phyloP scores from a whole-genome alignment of 2,329 filamentous ascomycete genomes.

The Sphaerulina musiva region DNA sequence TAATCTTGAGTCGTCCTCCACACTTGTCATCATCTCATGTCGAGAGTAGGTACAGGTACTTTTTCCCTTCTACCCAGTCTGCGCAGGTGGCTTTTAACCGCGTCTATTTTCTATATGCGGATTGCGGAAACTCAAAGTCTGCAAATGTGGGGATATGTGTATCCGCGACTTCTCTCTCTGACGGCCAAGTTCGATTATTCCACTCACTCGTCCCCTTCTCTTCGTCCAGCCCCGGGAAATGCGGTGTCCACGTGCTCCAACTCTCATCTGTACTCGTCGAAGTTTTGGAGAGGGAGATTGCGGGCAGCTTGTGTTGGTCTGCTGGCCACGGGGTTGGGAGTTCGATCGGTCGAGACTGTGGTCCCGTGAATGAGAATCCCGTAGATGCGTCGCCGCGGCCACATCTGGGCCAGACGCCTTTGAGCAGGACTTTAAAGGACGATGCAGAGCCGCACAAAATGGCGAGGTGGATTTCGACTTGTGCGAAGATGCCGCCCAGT shows the following conservation, averaged over 20 bases:
- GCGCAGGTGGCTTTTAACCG: no score
- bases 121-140: no score
- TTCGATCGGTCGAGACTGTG: background rate
- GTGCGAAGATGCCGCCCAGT: slow-evolving; percentile 8
- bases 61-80: no score
- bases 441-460: slow-evolving; percentile 17
- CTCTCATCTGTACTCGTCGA: background rate
- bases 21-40: background rate
- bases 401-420: slow-evolving; percentile 9
- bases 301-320: slow-evolving; percentile 2
- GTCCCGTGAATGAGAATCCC: background rate
- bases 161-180: no score
- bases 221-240: background rate
- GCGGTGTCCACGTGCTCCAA: slow-evolving; percentile 2
- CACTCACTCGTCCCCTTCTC: background rate
- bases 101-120: no score
- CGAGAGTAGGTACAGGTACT: no score
- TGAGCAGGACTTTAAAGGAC: slow-evolving; percentile 15
- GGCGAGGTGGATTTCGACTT: slow-evolving; percentile 16
- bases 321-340: slow-evolving; percentile 2
- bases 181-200: no score
- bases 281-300: background rate
- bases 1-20: no score
- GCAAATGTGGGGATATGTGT: no score
- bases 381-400: slow-evolving; percentile 4